These are phyloP conservation scores for Silene vulgaris DNA, from an alignment of 179 eudicot genomes.

Conservation along the genomic window DNA sequence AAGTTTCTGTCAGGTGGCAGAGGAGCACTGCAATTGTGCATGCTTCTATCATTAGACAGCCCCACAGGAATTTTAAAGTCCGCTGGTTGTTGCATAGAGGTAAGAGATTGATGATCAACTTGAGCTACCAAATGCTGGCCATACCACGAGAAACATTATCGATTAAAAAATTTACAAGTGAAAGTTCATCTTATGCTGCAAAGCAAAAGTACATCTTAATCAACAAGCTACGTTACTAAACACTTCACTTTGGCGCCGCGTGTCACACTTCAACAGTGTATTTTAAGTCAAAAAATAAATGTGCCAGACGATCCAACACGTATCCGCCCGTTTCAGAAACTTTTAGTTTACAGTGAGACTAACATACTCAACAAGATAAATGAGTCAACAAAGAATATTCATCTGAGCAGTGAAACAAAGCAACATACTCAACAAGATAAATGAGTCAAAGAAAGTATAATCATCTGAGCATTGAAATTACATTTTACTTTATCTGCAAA, in stretches of 20 bases:
- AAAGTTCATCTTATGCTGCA: neutral
- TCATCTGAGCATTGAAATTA: neutral
- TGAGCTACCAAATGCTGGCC: constrained; percentile 26
- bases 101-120: constrained; percentile 19
- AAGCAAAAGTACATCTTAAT: neutral
- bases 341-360: no score
- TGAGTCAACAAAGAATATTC: no score
- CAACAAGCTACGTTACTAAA: no score
- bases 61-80: constrained; percentile 29
- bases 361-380: no score
- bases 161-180: neutral
- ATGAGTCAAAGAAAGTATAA: neutral
- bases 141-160: constrained; percentile 17
- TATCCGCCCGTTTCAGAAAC: no score
- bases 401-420: no score
- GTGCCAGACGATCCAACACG: no score
- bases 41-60: constrained; percentile 24
- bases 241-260: no score
- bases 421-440: neutral
- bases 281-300: no score
- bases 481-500: neutral
- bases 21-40: constrained; percentile 21
- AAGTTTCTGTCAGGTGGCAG: constrained; percentile 27
- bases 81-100: constrained; percentile 27
- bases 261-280: no score